Percentiles rank a stretch among this genome's conserved stretches.
phyloP scores from a whole-genome alignment of 2,329 filamentous ascomycete species.

The Aureobasidium zeae region DNA sequence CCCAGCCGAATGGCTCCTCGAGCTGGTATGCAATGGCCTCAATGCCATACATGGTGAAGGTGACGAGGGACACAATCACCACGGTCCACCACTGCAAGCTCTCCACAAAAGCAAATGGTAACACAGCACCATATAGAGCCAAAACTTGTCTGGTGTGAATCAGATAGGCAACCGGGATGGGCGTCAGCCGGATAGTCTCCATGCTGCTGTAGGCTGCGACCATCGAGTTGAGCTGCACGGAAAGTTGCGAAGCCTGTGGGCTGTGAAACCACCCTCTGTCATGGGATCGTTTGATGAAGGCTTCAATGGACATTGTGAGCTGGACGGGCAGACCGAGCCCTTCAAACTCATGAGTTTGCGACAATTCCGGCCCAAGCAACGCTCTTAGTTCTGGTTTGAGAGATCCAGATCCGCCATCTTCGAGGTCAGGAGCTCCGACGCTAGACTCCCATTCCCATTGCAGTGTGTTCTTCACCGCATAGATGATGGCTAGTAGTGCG shows the following conservation, averaged over 20 bases:
- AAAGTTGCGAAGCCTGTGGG: conserved; percentile 50
- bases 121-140: conserved; percentile 49
- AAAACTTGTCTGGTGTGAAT: conserved; percentile 58
- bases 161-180: conserved; percentile 54
- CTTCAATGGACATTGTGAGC: conserved; percentile 50
- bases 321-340: conserved; percentile 53
- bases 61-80: conserved; percentile 49
- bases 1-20: conserved; percentile 58
- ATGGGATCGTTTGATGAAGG: conserved; percentile 49
- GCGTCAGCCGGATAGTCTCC: conserved; percentile 57
- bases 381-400: conserved; percentile 7
- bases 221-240: conserved; percentile 47
- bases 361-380: neutral
- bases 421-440: conserved; percentile 22
- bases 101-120: conserved; percentile 55
- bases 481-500: conserved; percentile 52
- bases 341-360: conserved; percentile 43
- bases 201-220: conserved; percentile 52
- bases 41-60: conserved; percentile 56
- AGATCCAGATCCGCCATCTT: conserved; percentile 7
- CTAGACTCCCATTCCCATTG: conserved; percentile 50
- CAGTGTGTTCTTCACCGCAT: conserved; percentile 55
- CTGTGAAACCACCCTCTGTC: conserved; percentile 51
- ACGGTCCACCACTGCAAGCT: conserved; percentile 56
- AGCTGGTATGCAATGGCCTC: conserved; percentile 55